These are phyloP conservation scores for Hypsizygus marmoreus DNA, from an alignment of 768 basidiomycete species.

Conservation along the genomic window DNA sequence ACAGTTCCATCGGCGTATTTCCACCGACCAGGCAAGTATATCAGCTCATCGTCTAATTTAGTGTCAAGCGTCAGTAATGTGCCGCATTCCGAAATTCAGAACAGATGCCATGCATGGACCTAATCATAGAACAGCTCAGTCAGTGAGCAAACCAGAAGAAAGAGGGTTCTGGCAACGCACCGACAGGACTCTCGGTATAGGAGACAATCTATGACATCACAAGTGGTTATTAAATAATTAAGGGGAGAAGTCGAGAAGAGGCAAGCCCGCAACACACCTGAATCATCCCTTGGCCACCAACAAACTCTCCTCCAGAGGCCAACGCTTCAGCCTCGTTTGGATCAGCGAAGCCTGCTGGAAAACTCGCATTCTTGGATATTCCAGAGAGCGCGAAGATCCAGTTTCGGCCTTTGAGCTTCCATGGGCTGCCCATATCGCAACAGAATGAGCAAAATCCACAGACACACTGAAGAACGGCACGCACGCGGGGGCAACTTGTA, in stretches of 20 bases:
- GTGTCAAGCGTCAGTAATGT: neutral
- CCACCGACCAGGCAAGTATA: slow-evolving; percentile 36
- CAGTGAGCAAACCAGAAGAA: too few species aligned
- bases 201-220: slow-evolving; percentile 24
- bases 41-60: slow-evolving; percentile 38
- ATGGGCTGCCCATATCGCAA: slow-evolving; percentile 22
- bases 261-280: too few species aligned
- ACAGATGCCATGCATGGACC: slow-evolving; percentile 25
- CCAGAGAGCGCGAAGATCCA: slow-evolving; percentile 29
- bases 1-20: slow-evolving; percentile 25
- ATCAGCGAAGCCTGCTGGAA: slow-evolving; percentile 32
- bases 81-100: neutral
- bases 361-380: slow-evolving; percentile 19
- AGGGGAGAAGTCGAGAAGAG: neutral
- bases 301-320: slow-evolving; percentile 28
- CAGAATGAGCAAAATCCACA: neutral
- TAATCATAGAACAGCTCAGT: slow-evolving; percentile 2
- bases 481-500: slow-evolving; percentile 17
- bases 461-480: neutral
- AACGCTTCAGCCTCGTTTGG: slow-evolving; percentile 27
- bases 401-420: slow-evolving; percentile 28
- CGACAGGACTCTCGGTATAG: slow-evolving; percentile 33
- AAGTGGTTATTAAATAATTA: neutral
- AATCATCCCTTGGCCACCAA: slow-evolving; percentile 27
- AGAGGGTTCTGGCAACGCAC: slow-evolving; percentile 23